Conservation (phyloP, 805 yeast genomes). For the Yarrowia osloensis region DNA sequence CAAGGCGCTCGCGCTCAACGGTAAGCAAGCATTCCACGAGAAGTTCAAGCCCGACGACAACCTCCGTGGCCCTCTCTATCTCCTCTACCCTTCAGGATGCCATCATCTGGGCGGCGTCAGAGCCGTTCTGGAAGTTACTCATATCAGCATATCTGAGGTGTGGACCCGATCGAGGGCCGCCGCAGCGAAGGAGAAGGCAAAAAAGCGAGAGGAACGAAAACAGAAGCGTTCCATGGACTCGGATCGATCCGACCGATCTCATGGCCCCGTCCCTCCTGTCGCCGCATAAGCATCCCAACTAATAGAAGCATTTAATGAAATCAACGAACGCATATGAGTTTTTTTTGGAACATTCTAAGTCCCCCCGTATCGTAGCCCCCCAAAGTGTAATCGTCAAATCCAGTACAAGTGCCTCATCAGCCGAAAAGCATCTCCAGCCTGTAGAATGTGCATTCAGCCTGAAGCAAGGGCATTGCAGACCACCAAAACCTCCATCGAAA, state of each 20-base stretch:
- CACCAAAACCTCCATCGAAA: not conserved
- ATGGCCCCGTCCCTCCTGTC: slow-evolving; percentile 22
- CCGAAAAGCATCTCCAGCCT: not conserved
- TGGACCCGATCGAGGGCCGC: slow-evolving; percentile 27
- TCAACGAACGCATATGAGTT: slow-evolving; percentile 21
- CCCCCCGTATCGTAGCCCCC: not conserved
- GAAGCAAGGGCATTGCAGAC: not conserved
- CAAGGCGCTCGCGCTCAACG: slow-evolving; percentile 17
- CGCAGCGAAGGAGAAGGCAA: slow-evolving; percentile 19
- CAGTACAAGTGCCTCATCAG: not conserved
- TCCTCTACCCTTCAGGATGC: slow-evolving; percentile 20
- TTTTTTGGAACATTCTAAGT: slow-evolving; percentile 3
- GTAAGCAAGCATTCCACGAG: slow-evolving; percentile 24
- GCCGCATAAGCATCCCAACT: slow-evolving; percentile 27
- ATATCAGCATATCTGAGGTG: slow-evolving; percentile 24
- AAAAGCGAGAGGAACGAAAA: slow-evolving; percentile 19
- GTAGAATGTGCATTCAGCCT: no score
- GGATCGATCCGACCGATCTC: not conserved
- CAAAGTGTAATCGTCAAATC: not conserved
- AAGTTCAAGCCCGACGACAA: slow-evolving; percentile 28
- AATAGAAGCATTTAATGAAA: slow-evolving; percentile 26
- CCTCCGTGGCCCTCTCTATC: slow-evolving; percentile 24
- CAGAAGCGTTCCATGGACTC: slow-evolving; percentile 10
- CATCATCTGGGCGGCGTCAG: slow-evolving; percentile 25
- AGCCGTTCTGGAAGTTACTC: slow-evolving; percentile 26